These are phyloP conservation scores for Boletus barrowsii DNA, from an alignment of 768 basidiomycete species.

Conservation along the genomic window DNA sequence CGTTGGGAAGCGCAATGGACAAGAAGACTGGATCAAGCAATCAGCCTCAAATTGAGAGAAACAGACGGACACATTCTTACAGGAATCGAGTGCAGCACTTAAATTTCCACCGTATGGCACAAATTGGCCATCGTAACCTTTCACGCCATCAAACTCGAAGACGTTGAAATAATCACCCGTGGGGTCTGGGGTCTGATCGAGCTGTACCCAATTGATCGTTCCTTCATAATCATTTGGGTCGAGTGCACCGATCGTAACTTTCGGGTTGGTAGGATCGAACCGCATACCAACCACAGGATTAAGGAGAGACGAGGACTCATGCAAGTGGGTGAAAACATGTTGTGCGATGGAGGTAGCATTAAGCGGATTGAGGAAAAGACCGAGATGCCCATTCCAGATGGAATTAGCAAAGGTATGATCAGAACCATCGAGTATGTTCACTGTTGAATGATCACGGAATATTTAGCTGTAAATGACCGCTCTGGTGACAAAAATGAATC, in stretches of 20 bases:
- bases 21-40: constrained; percentile 9
- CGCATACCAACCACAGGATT: constrained; percentile 31
- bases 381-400: constrained; percentile 23
- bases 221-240: constrained; percentile 32
- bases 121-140: constrained; percentile 29
- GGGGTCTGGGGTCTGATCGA: constrained; percentile 18
- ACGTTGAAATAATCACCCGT: constrained; percentile 16
- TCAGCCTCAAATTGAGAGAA: not conserved
- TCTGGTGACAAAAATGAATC: not conserved
- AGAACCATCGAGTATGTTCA: constrained; percentile 25
- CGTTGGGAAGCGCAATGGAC: constrained; percentile 18
- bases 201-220: constrained; percentile 28
- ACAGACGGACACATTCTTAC: constrained; percentile 11
- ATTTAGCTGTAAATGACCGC: not conserved
- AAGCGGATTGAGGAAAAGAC: constrained; percentile 25
- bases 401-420: not conserved
- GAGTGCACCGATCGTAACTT: constrained; percentile 31
- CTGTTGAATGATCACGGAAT: constrained; percentile 1
- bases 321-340: constrained; percentile 18
- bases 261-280: constrained; percentile 28
- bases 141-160: constrained; percentile 27
- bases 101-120: constrained; percentile 16
- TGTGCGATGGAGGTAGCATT: constrained; percentile 7
- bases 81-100: constrained; percentile 23
- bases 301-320: constrained; percentile 24